Evolutionary conservation across 768 basidiomycete species (phyloP), one percentile per base, ranked within the genome.

Genomic region (Crucibulum laeve): DNA sequence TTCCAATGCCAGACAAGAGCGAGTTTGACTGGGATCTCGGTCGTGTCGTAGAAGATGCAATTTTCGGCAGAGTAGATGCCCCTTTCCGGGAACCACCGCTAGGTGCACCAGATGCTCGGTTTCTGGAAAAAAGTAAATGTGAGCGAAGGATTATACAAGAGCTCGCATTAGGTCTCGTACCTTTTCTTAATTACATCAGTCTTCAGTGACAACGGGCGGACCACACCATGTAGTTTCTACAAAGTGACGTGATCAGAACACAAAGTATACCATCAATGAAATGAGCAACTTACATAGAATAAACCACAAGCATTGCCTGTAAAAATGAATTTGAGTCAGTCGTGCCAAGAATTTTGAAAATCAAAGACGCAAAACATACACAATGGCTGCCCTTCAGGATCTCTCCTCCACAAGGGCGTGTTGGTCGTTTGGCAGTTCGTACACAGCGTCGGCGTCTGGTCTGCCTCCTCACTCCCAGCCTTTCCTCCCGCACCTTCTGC

Each of bases 151-250:
- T 36, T 15, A 23, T 45, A 21, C 5, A 24, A 37, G n/a, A n/a
- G n/a, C n/a, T n/a, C n/a, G n/a, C n/a, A n/a, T n/a, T n/a, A 24
- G 15, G 19, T 14, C 41, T 46, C 68, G 18, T 54, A 90, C 90
- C 90, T 74, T 71, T 96, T 97, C 82, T 97, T 96, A 67, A 95
- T 96, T 36, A 94, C 87, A 60, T 97, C 91, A 33, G 94, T 97
- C 76, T 96, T 96, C 48, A 98, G 76, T 28, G 92, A 94, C 50
- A 95, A 70, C 5, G 95, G 95, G 42, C 95, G 79, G 4, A 93
- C 89, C 39, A 97, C 93, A 37, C 92, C 92, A 56, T 98, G 95
- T 28, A 98, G 69, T 82, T 97, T 97, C 90, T 94, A 53, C 25
- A 44, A 26, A 42, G 53, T 43, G 17, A 24, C 25, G 17, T 40